Percentiles rank a stretch among this genome's conserved stretches.
These are phyloP conservation scores for Kwoniella bestiolae DNA, from an alignment of 768 basidiomycete genomes.

Conservation along the genomic window DNA sequence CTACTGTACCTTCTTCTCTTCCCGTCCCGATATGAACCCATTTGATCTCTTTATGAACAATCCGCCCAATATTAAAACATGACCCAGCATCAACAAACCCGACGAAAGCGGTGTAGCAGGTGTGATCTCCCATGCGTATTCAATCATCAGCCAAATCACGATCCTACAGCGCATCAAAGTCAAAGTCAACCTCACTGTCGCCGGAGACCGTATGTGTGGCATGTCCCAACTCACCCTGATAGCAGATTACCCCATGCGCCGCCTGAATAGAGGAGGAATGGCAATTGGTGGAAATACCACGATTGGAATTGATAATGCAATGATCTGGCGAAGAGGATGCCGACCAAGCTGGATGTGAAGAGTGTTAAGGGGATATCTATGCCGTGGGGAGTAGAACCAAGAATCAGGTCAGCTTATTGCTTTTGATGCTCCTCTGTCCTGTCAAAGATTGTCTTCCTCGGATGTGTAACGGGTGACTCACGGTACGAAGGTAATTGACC, in stretches of 20 bases:
- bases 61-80: slow-evolving; percentile 64
- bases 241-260: slow-evolving; percentile 65
- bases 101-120: slow-evolving; percentile 78
- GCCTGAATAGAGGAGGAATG: slow-evolving; percentile 72
- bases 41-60: slow-evolving; percentile 3
- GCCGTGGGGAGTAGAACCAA: too few species aligned
- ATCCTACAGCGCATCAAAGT: slow-evolving; percentile 61
- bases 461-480: slow-evolving; percentile 58
- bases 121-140: slow-evolving; percentile 86
- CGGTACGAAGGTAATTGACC: slow-evolving; percentile 67
- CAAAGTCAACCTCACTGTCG: neutral
- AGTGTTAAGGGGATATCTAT: slow-evolving; percentile 78
- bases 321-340: slow-evolving; percentile 88
- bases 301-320: slow-evolving; percentile 98
- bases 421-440: neutral
- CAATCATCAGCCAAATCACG: slow-evolving; percentile 66
- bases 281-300: slow-evolving; percentile 92
- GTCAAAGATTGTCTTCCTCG: slow-evolving; percentile 30
- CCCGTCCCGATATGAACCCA: neutral
- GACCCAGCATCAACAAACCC: slow-evolving; percentile 62
- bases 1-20: neutral
- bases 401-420: neutral
- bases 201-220: too few species aligned
- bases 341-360: slow-evolving; percentile 89
- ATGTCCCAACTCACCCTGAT: slow-evolving; percentile 28